These are phyloP conservation scores for Durio zibethinus DNA, from an alignment of 345 rosid genomes.

Conservation along the genomic window DNA sequence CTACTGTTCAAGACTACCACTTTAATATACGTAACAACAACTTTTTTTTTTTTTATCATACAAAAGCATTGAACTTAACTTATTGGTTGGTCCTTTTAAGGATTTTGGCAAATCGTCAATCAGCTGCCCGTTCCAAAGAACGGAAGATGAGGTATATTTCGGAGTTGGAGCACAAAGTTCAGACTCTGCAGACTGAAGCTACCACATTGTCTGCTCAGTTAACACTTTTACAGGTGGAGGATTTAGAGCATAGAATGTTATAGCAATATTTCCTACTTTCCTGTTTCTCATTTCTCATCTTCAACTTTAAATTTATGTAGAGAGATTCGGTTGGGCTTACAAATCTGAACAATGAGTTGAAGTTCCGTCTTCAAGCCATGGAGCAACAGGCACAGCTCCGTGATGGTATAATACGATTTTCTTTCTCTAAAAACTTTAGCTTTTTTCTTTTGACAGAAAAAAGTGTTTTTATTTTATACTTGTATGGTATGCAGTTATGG, in stretches of 20 bases:
- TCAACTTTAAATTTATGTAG: constrained; percentile 31
- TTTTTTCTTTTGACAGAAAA: neutral
- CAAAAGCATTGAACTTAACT: neutral
- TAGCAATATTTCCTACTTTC: neutral
- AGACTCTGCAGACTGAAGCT: constrained; percentile 94
- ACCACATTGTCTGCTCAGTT: constrained; percentile 95
- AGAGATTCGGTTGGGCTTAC: constrained; percentile 92
- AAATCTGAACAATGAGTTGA: constrained; percentile 86
- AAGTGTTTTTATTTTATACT: neutral
- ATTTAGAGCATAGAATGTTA: neutral
- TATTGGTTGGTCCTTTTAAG: constrained; percentile 32
- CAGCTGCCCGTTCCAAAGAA: constrained; percentile 97
- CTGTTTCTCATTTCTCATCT: constrained; percentile 6
- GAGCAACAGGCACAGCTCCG: constrained; percentile 96
- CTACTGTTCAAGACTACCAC: neutral
- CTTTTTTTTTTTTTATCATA: neutral
- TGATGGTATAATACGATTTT: constrained; percentile 48
- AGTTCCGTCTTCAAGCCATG: constrained; percentile 97
- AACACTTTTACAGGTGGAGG: constrained; percentile 74
- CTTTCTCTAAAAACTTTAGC: neutral
- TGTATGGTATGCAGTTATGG: neutral
- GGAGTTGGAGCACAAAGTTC: constrained; percentile 95
- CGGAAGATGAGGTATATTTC: constrained; percentile 91
- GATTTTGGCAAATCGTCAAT: constrained; percentile 89
- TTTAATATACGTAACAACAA: neutral